Evolutionary conservation across 2,329 filamentous ascomycete genomes (phyloP).

Genomic region (Sclerotiophoma versabilis): DNA sequence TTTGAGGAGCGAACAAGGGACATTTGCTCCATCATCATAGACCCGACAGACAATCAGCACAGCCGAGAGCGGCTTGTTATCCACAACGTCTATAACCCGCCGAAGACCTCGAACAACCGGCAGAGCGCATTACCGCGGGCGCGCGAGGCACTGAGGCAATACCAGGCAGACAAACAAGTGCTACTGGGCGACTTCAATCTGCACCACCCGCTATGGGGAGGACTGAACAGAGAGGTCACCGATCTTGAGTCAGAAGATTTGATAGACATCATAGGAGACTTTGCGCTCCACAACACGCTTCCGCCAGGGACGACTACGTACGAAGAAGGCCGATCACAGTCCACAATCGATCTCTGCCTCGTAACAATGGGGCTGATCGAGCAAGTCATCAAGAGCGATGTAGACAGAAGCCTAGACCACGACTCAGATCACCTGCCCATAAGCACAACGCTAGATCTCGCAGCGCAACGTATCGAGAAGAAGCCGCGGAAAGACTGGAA

Average conservation of each 20-base stretch:
- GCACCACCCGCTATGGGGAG: slow-evolving; percentile 14
- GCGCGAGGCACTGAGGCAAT: not conserved
- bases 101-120: too few species aligned
- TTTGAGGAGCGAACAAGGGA: slow-evolving; percentile 24
- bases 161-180: not conserved
- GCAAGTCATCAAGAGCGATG: slow-evolving; percentile 17
- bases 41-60: slow-evolving; percentile 1
- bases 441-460: slow-evolving; percentile 22
- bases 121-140: too few species aligned
- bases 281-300: slow-evolving; percentile 13
- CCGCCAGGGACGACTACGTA: slow-evolving; percentile 12
- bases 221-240: slow-evolving; percentile 6
- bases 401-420: slow-evolving; percentile 22
- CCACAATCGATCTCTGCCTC: slow-evolving; percentile 18
- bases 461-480: not conserved
- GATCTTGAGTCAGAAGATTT: slow-evolving; percentile 16
- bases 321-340: slow-evolving; percentile 8
- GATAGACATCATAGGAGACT: slow-evolving; percentile 18
- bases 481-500: slow-evolving; percentile 11
- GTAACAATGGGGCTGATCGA: not conserved
- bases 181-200: too few species aligned
- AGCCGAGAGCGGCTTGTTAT: not conserved
- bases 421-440: slow-evolving; percentile 33
- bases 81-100: not conserved
- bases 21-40: slow-evolving; percentile 21